A percentile compares a stretch with the other conserved stretches of the same genome.
These are phyloP conservation scores for Kwoniella pini DNA, from an alignment of 768 basidiomycete genomes.

Conservation along the genomic window DNA sequence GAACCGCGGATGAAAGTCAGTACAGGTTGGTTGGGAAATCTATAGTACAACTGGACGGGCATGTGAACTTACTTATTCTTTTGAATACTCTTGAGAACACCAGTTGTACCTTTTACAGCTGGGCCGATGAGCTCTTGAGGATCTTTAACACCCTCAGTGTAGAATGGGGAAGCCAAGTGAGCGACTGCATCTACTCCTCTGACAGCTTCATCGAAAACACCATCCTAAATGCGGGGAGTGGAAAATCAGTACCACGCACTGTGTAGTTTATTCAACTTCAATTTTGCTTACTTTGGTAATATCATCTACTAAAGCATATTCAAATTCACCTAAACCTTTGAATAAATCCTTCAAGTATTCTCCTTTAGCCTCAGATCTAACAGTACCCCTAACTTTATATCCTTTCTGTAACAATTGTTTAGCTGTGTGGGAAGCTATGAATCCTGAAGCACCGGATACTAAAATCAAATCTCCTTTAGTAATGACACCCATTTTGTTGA, in stretches of 20 bases:
- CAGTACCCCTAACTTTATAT: conserved; percentile 67
- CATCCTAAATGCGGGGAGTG: conserved; percentile 39
- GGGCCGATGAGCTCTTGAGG: conserved; percentile 63
- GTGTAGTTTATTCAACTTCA: no score
- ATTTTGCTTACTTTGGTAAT: conserved; percentile 62
- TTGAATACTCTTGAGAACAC: conserved; percentile 64
- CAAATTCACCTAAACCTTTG: conserved; percentile 59
- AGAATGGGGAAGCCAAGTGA: conserved; percentile 47
- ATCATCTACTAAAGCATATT: conserved; percentile 70
- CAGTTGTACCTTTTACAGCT: conserved; percentile 70
- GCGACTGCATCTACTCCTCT: conserved; percentile 70
- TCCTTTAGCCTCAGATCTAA: conserved; percentile 65
- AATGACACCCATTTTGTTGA: conserved; percentile 26
- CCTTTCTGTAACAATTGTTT: conserved; percentile 55
- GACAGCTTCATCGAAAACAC: conserved; percentile 77
- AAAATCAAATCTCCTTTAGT: conserved; percentile 29
- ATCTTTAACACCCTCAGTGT: conserved; percentile 32
- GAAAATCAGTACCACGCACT: no score
- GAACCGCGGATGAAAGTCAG: not conserved
- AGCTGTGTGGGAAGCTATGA: conserved; percentile 34
- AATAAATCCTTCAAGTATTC: conserved; percentile 62
- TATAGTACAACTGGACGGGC: not conserved
- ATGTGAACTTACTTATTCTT: conserved; percentile 59
- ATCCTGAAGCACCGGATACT: conserved; percentile 46
- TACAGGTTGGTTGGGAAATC: not conserved